Base-by-base conservation (phyloP, 1,284 basidiomycete genomes). In the Trametes sp. region DNA sequence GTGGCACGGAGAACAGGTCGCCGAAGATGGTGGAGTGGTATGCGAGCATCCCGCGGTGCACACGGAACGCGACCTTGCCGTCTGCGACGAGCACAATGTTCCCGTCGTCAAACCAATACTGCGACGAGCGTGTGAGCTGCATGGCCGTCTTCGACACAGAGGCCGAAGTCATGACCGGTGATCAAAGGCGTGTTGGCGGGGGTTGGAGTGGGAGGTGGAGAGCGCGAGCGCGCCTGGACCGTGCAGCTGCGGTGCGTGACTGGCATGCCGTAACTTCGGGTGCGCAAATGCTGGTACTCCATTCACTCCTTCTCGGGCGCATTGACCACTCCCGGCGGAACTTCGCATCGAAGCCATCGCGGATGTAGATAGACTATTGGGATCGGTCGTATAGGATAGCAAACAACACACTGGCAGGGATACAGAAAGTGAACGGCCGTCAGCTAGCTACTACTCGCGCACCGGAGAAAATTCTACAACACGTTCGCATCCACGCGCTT, bases 51-150 rank as follows among this genome's bases (percentile, higher is more conserved):
- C 49, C 48, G 1, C 48, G 57, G 11, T 58, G 49, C 2, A 58
- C 26, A n/a, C 57, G 57, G 36, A 42, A 58, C 1, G 23, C 56
- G 1, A 42, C 21, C 8, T 2, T 4, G 14, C 19, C 38, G 28
- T 24, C 13, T 6, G 57, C 57, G 36, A 52, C n/a, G 9, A 58
- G 9, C 38, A 49, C 33, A n/a, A 57, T 21, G 16, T 57, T 48
- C 10, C 55, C 45, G 36, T 57, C 45, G 14, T 57, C 33, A 26
- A 57, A 57, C 55, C 54, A 44, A n/a, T n/a, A n/a, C n/a, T n/a
- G n/a, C n/a, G n/a, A n/a, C n/a, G n/a, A n/a, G n/a, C n/a, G n/a
- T n/a, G n/a, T n/a, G n/a, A n/a, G n/a, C n/a, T n/a, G n/a, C n/a
- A n/a, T n/a, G n/a, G n/a, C n/a, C n/a, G n/a, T n/a, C n/a, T n/a